Evolutionary conservation across 2,329 filamentous ascomycete genomes (phyloP).

Genomic region (Mollisiaceae sp.): DNA sequence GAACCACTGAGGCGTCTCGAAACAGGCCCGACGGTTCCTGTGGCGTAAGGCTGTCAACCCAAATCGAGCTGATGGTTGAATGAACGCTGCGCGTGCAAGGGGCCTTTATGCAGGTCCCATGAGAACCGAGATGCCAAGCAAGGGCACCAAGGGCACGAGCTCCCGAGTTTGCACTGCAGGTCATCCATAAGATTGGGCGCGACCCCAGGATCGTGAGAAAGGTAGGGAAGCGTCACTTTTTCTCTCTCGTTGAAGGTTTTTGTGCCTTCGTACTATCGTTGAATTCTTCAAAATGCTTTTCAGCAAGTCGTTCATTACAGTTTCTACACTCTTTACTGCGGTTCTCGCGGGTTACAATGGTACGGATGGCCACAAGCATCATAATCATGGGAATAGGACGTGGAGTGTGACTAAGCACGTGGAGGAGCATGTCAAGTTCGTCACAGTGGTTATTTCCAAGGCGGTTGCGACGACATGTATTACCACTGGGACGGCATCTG

Average conservation of each 20-base stretch:
- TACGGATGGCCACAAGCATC: conserved; percentile 6
- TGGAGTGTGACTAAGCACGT: not conserved
- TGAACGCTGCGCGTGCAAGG: not conserved
- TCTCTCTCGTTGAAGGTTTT: conserved; percentile 6
- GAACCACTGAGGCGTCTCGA: not conserved
- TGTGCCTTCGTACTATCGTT: not conserved
- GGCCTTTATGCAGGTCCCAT: not conserved
- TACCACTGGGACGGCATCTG: not conserved
- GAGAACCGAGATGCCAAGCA: not conserved
- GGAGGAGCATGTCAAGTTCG: conserved; percentile 5
- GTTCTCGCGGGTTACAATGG: conserved; percentile 1
- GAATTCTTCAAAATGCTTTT: not conserved
- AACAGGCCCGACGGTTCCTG: not conserved
- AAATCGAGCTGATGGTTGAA: not conserved
- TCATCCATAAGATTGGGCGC: not conserved
- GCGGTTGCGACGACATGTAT: conserved; percentile 3
- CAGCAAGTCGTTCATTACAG: conserved; percentile 4
- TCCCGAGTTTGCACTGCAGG: not conserved
- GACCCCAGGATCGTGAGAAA: not conserved
- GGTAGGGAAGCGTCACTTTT: conserved; percentile 5
- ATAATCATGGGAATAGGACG: conserved; percentile 1
- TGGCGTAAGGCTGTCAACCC: not conserved
- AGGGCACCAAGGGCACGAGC: not conserved
- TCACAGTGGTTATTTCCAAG: not conserved
- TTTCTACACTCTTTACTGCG: conserved; percentile 3